Base-by-base conservation (phyloP, 345 rosid species). In the Moricandia arvensis region DNA sequence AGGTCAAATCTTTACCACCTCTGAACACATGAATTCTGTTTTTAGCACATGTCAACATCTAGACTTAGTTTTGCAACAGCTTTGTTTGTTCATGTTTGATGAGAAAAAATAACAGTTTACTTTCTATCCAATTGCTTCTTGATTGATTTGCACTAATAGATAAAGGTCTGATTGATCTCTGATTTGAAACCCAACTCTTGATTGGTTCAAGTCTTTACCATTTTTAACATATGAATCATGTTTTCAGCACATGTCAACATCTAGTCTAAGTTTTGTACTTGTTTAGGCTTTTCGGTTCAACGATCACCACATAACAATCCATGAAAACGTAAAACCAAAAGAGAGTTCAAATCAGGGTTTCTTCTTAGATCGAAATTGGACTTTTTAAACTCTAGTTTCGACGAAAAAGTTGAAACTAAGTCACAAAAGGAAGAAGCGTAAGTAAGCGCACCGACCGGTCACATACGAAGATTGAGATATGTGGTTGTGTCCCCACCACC, bases 401-500 rank as follows among this genome's bases (percentile, higher is more conserved):
- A 72, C 21, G 6, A 10, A 27, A 7, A 12, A 59, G 6, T 34
- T 34, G 2, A 35, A 41, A 55, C n/a, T 41, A 54, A 9, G 33
- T 51, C 5, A 27, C 26, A 9, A 51, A 58, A 47, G 37, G 67
- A 75, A 67, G 73, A 75, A 75, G 4, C 30, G 72, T 47, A 41
- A 67, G 47, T 31, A 55, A 69, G 26, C 29, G 55, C 13, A 74
- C 78, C 78, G 68, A 75, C 72, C 72, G 37, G 45, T 26, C 55
- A 24, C 13, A 76, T n/a, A 63, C 54, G 8, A 64, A 71, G 21
- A 64, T 3, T 65, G 71, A 77, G 71, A 77, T 64, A 65, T 26
- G 73, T 72, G 73, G 76, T 18, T 1, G 33, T 78, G 77, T 59
- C 77, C 73, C 81, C 76, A 77, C 71, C 59, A n/a, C 31, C 18